phyloP scores from a whole-genome alignment of 495 filamentous ascomycete species.

The Annulohypoxylon bovei region DNA sequence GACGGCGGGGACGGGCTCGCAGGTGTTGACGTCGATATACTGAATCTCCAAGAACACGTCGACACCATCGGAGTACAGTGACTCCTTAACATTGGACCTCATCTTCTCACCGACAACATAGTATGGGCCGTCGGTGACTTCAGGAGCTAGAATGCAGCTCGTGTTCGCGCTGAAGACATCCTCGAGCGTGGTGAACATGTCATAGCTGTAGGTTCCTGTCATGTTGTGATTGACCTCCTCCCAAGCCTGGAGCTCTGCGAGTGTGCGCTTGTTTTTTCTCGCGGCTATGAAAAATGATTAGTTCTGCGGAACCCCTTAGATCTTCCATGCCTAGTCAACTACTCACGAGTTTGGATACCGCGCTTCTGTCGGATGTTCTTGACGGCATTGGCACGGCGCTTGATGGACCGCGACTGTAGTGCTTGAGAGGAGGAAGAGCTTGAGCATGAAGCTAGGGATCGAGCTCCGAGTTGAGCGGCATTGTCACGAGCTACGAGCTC shows the following conservation, averaged over 20 bases:
- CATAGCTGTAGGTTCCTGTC: conserved; percentile 51
- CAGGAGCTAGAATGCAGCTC: conserved; percentile 58
- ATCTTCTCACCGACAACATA: conserved; percentile 63
- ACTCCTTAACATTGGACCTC: conserved; percentile 57
- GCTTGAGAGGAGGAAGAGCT: conserved; percentile 45
- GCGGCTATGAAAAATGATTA: conserved; percentile 25
- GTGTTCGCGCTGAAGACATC: conserved; percentile 63
- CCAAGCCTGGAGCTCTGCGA: conserved; percentile 53
- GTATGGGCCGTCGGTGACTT: conserved; percentile 65
- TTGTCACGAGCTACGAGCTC: conserved; percentile 49
- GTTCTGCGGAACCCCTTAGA: background rate
- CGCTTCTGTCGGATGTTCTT: conserved; percentile 60
- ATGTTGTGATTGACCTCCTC: conserved; percentile 54
- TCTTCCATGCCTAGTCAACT: background rate
- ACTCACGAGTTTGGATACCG: conserved; percentile 58
- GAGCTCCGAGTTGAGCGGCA: conserved; percentile 46
- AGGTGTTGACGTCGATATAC: conserved; percentile 66
- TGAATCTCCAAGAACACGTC: conserved; percentile 59
- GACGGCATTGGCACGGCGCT: conserved; percentile 51
- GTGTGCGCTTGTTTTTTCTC: conserved; percentile 52
- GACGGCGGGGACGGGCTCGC: conserved; percentile 61
- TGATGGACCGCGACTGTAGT: conserved; percentile 46
- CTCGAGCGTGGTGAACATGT: conserved; percentile 52
- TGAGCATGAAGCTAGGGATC: conserved; percentile 50
- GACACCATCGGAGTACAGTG: conserved; percentile 54